Conservation (phyloP, 805 yeast genomes). For the Yarrowia sp. region DNA sequence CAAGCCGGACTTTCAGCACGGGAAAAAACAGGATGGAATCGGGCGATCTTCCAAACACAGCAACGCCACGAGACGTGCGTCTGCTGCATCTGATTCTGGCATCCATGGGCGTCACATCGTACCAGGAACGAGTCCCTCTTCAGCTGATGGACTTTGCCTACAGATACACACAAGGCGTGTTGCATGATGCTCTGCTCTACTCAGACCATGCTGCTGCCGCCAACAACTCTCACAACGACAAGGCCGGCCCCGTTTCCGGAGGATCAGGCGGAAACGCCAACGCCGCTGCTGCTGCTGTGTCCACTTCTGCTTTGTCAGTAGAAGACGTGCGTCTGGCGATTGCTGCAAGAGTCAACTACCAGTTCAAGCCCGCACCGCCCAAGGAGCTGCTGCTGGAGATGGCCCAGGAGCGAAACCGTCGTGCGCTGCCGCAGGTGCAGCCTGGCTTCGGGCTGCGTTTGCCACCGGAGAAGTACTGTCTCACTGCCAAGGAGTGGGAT, state of each 20-base stretch:
- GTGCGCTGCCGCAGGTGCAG: constrained; percentile 86
- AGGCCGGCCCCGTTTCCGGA: constrained; percentile 24
- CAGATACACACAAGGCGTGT: constrained; percentile 74
- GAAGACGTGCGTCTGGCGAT: constrained; percentile 92
- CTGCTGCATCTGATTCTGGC: constrained; percentile 87
- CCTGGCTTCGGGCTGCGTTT: constrained; percentile 88
- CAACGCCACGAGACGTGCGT: constrained; percentile 82
- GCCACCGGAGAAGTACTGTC: constrained; percentile 96
- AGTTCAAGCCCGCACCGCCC: constrained; percentile 94
- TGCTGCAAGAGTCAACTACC: constrained; percentile 91
- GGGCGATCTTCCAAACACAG: constrained; percentile 28
- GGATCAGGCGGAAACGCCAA: constrained; percentile 18
- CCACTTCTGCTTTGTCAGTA: constrained; percentile 52
- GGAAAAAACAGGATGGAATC: constrained; percentile 19
- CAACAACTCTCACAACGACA: constrained; percentile 27
- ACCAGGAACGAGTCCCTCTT: constrained; percentile 93
- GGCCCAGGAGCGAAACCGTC: constrained; percentile 88
- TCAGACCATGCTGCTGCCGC: constrained; percentile 61
- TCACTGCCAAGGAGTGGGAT: constrained; percentile 79
- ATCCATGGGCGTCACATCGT: constrained; percentile 84
- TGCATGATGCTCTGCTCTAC: constrained; percentile 86
- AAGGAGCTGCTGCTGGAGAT: constrained; percentile 85
- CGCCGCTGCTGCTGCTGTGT: constrained; percentile 16
- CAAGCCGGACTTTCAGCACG: background rate
- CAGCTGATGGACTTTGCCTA: constrained; percentile 97